These are phyloP conservation scores for Cydonia oblonga DNA, from an alignment of 331 rosid species.

Conservation along the genomic window DNA sequence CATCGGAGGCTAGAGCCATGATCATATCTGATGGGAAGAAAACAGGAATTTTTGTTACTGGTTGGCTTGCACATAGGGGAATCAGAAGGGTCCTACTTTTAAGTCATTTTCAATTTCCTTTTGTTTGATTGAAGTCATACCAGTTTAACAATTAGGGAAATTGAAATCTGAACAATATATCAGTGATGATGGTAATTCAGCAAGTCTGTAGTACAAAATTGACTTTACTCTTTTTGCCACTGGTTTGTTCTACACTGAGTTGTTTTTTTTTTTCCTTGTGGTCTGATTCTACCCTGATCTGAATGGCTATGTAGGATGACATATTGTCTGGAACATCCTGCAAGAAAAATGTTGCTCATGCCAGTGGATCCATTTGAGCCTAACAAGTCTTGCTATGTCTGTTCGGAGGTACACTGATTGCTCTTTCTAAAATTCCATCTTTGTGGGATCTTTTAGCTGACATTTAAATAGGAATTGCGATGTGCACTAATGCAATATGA, in stretches of 20 bases:
- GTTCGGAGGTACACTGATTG: slow-evolving; percentile 63
- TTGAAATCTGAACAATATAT: not conserved
- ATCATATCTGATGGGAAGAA: not conserved
- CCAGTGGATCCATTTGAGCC: slow-evolving; percentile 98
- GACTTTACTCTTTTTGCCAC: not conserved
- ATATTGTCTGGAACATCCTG: slow-evolving; percentile 85
- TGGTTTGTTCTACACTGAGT: not conserved
- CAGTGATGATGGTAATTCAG: not conserved
- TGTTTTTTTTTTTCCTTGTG: too few relatives aligned
- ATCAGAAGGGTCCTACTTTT: not conserved
- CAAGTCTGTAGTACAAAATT: not conserved
- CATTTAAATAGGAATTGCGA: not conserved
- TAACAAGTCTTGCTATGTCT: slow-evolving; percentile 86
- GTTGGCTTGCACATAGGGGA: not conserved
- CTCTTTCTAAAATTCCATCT: not conserved
- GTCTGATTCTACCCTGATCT: not conserved
- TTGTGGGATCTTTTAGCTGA: not conserved
- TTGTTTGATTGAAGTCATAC: not conserved
- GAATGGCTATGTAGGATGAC: slow-evolving; percentile 57
- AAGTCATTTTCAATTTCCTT: not conserved
- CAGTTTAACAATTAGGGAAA: not conserved
- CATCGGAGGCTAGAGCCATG: not conserved
- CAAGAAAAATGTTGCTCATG: slow-evolving; percentile 81
- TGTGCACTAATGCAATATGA: slow-evolving; percentile 4
- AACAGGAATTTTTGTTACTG: not conserved